Evolutionary conservation across 345 rosid species (phyloP).

Genomic region (Salix brachista): DNA sequence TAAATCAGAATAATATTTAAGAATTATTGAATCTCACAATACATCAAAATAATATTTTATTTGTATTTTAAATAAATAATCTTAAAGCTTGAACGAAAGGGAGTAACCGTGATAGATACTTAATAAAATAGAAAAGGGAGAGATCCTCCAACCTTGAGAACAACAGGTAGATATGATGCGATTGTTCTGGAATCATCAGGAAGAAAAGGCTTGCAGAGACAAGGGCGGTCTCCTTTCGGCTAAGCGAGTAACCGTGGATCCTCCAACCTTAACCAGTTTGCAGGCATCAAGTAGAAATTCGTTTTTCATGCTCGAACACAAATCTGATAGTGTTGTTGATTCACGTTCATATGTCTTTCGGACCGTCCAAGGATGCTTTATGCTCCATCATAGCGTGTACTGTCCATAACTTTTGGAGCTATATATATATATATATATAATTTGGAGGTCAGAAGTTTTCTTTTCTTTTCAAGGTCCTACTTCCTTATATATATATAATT

Average conservation of each 20-base stretch:
- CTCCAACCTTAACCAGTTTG: neutral
- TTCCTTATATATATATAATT: neutral
- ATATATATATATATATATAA: neutral
- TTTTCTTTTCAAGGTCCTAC: neutral
- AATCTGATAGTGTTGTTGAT: neutral
- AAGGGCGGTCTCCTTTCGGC: slow-evolving; percentile 1
- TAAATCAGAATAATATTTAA: too few species aligned
- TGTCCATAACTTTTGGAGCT: neutral
- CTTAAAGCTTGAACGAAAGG: too few species aligned
- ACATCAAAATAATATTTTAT: too few species aligned
- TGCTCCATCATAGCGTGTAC: neutral
- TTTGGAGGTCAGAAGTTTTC: neutral
- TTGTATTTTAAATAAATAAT: too few species aligned
- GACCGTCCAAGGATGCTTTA: neutral
- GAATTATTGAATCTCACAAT: too few species aligned
- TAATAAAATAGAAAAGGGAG: too few species aligned
- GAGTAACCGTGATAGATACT: too few species aligned
- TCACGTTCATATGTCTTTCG: neutral
- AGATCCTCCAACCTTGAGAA: neutral
- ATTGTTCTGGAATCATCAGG: neutral
- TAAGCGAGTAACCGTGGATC: neutral
- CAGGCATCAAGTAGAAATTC: neutral
- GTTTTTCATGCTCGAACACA: neutral
- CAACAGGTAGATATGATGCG: neutral
- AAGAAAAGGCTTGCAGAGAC: neutral